A percentile compares a stretch with the other conserved stretches of the same genome.
These are phyloP conservation scores for Silene latifolia DNA, from an alignment of 148 eudicot species.

Conservation along the genomic window DNA sequence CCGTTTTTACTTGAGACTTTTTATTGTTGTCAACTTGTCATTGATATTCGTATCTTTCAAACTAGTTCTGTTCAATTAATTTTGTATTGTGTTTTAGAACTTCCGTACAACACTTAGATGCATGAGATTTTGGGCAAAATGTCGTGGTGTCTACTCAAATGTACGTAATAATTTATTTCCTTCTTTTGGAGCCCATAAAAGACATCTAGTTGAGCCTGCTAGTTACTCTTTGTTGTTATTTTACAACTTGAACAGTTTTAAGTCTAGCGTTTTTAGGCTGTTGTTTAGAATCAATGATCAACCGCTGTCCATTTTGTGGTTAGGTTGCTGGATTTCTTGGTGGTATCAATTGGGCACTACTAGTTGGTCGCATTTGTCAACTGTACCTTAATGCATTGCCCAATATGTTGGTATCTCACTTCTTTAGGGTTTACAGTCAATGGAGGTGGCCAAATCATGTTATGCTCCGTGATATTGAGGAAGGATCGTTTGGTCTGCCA, in stretches of 20 bases:
- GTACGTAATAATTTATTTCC: constrained; percentile 34
- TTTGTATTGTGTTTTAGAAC: constrained; percentile 36
- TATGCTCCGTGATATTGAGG: constrained; percentile 65
- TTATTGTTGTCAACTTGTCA: not conserved
- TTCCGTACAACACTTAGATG: constrained; percentile 89
- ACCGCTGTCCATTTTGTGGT: constrained; percentile 12
- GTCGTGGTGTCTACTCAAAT: constrained; percentile 91
- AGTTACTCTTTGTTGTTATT: not conserved
- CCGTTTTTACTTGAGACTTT: not conserved
- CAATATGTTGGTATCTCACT: constrained; percentile 73
- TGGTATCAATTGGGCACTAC: constrained; percentile 84
- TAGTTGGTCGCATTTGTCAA: constrained; percentile 85
- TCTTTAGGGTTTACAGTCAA: constrained; percentile 67
- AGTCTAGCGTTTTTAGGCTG: not conserved
- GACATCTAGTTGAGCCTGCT: not conserved
- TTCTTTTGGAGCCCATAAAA: constrained; percentile 2
- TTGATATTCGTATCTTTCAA: not conserved
- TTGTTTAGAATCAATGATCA: not conserved
- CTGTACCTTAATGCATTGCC: constrained; percentile 79
- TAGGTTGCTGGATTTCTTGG: constrained; percentile 78
- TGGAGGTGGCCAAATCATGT: constrained; percentile 95
- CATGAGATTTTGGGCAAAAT: constrained; percentile 91
- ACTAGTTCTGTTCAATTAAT: not conserved
- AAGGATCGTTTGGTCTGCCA: constrained; percentile 56
- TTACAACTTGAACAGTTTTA: not conserved